These are phyloP conservation scores for Polymyxa betae DNA, from an alignment of 208 protist species.

Conservation along the genomic window DNA sequence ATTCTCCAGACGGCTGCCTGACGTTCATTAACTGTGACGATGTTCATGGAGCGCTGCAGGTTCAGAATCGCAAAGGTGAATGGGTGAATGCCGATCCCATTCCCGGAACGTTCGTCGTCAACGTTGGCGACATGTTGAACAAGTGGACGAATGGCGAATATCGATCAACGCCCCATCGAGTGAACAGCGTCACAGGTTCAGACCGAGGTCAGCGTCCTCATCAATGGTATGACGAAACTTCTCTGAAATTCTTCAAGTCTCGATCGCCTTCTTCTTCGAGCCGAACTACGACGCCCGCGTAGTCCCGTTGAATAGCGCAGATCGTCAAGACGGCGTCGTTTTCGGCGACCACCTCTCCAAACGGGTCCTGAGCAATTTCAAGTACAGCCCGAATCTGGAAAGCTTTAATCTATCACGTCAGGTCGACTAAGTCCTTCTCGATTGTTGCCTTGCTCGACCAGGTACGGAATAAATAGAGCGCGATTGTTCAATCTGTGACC, in stretches of 20 bases:
- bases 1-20: slow-evolving; percentile 25
- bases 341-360: slow-evolving; percentile 45
- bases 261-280: slow-evolving; percentile 47
- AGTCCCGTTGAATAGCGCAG: neutral
- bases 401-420: neutral
- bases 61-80: neutral
- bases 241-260: no score
- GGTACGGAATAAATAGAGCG: no score
- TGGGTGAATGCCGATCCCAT: slow-evolving; percentile 28
- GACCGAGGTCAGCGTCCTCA: no score
- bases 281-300: slow-evolving; percentile 44
- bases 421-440: no score
- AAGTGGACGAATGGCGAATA: slow-evolving; percentile 27
- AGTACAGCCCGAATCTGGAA: slow-evolving; percentile 12
- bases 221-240: no score
- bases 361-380: slow-evolving; percentile 39
- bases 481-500: no score
- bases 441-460: no score
- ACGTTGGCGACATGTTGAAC: slow-evolving; percentile 47
- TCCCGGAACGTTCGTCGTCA: slow-evolving; percentile 31
- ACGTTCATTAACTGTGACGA: slow-evolving; percentile 40
- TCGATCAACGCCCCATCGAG: neutral
- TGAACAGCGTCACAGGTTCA: neutral
- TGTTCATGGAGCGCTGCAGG: neutral
- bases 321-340: neutral